Conservation (phyloP, 805 yeast species). For the Metschnikowia colocasiae region DNA sequence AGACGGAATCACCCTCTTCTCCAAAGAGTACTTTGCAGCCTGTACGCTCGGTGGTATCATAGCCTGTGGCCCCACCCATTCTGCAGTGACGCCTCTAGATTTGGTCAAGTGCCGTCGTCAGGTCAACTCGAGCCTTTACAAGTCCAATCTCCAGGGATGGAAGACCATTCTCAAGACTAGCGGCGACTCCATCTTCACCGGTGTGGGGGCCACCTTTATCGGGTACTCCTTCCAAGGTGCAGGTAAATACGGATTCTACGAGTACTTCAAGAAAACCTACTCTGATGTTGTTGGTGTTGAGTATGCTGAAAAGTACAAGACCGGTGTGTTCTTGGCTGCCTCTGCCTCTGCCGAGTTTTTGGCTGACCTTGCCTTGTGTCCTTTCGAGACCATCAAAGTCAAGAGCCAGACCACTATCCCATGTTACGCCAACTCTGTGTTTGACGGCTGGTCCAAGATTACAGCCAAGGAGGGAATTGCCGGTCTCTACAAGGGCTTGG, state of each 20-base stretch:
- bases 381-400: constrained; percentile 93
- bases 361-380: constrained; percentile 88
- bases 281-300: constrained; percentile 63
- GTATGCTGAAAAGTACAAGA: constrained; percentile 58
- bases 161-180: constrained; percentile 64
- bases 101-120: constrained; percentile 91
- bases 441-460: constrained; percentile 66
- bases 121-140: constrained; percentile 71
- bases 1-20: constrained; percentile 46
- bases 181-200: constrained; percentile 82
- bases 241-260: constrained; percentile 95
- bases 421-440: constrained; percentile 63
- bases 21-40: constrained; percentile 63
- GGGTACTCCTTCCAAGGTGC: constrained; percentile 97
- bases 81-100: constrained; percentile 89
- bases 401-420: constrained; percentile 91
- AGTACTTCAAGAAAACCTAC: constrained; percentile 80
- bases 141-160: constrained; percentile 81
- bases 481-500: constrained; percentile 82
- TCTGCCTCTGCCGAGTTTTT: constrained; percentile 92
- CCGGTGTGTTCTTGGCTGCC: constrained; percentile 74
- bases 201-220: constrained; percentile 86
- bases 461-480: constrained; percentile 64
- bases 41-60: constrained; percentile 75
- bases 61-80: constrained; percentile 97